Conservation (phyloP, 352 stramenopile species). For the Pythium dissimile region DNA sequence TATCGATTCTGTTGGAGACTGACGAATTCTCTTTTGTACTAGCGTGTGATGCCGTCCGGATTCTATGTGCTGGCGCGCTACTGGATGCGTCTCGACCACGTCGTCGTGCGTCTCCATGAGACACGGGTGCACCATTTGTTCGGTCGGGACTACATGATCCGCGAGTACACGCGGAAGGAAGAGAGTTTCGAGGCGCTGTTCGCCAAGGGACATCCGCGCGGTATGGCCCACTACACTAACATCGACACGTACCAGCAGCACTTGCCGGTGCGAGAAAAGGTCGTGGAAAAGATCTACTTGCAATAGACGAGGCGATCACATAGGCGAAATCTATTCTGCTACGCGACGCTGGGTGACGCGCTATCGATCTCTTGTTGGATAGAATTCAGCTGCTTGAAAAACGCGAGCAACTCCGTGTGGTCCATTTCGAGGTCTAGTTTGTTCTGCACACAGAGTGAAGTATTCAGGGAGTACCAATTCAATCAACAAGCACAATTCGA, state of each 20-base stretch:
- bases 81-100: conserved; percentile 82
- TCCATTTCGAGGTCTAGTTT: conserved; percentile 56
- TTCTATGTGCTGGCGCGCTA: conserved; percentile 78
- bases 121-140: conserved; percentile 84
- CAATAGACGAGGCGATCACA: conserved; percentile 21
- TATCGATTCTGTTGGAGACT: neutral
- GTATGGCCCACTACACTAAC: conserved; percentile 82
- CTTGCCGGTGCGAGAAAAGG: conserved; percentile 48
- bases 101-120: conserved; percentile 75
- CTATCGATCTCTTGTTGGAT: conserved; percentile 50
- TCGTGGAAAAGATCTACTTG: conserved; percentile 64
- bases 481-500: too few relatives aligned
- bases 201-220: conserved; percentile 56
- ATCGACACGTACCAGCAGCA: conserved; percentile 81
- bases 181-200: conserved; percentile 69
- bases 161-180: conserved; percentile 80
- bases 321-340: neutral
- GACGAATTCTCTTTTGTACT: neutral
- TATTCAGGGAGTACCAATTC: neutral
- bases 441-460: conserved; percentile 23
- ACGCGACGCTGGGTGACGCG: neutral
- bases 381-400: conserved; percentile 65
- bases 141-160: conserved; percentile 63
- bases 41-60: conserved; percentile 82
- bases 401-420: conserved; percentile 40